Conservation (phyloP, 805 yeast species). For the Candida coquimbonensis region DNA sequence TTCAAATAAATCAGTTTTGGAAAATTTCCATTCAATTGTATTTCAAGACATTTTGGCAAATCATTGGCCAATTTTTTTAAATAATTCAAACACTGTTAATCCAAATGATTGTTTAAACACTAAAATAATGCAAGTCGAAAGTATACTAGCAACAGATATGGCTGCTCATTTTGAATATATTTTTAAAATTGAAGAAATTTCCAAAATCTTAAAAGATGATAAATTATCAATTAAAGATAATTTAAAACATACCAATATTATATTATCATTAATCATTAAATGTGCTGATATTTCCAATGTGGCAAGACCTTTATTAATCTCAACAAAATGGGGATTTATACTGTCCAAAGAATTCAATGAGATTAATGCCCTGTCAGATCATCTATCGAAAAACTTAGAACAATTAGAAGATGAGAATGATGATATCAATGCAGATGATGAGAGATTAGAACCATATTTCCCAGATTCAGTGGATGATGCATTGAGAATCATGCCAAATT, state of each 20-base stretch:
- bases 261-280: constrained; percentile 70
- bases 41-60: constrained; percentile 45
- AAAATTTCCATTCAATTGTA: constrained; percentile 70
- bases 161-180: constrained; percentile 75
- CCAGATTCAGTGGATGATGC: constrained; percentile 38
- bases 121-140: constrained; percentile 25
- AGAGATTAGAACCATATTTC: constrained; percentile 19
- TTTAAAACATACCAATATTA: constrained; percentile 30
- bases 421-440: constrained; percentile 8
- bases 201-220: constrained; percentile 13
- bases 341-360: constrained; percentile 72
- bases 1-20: constrained; percentile 66
- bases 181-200: constrained; percentile 37
- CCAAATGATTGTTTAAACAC: constrained; percentile 18
- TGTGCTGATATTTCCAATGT: constrained; percentile 96
- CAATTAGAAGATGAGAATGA: constrained; percentile 16
- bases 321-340: constrained; percentile 83
- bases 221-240: constrained; percentile 10
- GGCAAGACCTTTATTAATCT: constrained; percentile 66
- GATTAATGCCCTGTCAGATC: constrained; percentile 45
- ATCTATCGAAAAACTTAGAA: constrained; percentile 11
- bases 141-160: constrained; percentile 88
- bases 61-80: constrained; percentile 41
- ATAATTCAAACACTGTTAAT: constrained; percentile 10
- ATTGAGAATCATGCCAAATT: constrained; percentile 36